Evolutionary conservation across 2,329 filamentous ascomycete genomes (phyloP), one percentile per base, ranked within the genome.

Genomic region (Grosmannia serpens): DNA sequence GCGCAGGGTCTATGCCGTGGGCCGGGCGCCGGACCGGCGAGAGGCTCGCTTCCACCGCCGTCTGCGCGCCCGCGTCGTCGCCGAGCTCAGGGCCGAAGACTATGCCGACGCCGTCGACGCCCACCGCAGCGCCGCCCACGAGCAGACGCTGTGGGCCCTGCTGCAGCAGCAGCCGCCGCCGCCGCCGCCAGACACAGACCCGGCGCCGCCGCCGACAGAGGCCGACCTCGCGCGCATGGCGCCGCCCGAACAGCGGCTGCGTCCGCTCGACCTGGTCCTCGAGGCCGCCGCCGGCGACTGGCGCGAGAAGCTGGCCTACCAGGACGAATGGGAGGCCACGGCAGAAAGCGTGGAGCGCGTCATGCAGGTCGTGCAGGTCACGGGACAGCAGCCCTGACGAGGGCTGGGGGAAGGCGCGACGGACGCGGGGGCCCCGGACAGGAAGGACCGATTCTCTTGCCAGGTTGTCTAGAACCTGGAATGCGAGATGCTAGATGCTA

Each of bases 141-240:
- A 81, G 63, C 61, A 64, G 29, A 66, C 70, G 52, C 68, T 81
- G 69, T 80, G 78, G 78, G 64, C 67, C 11, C 59, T 79, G 20
- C 60, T 80, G 24, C 71, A 72, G 47, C 69, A 67, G 64, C 65
- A 68, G 35, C 73, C 74, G 2, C 73, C 71, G 0, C 65, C 66
- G 2, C 10, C 68, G 8, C 10, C 22, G 24, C 3, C 2, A 20
- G 41, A 20, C 1, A 68, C 66, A 4, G 64, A 62, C 17, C 41
- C 66, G 27, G 63, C 65, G 64, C 65, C 13, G 24, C 24, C 15
- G 22, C n/a, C n/a, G 24, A 26, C 53, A 15, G 15, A 15, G 33
- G 20, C 11, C 35, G 27, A 17, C 11, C 35, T 26, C n/a, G 11
- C 10, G 13, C 26, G 5, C 10, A 3, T 9, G 22, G 20, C 33